phyloP scores from a whole-genome alignment of 306 rosid genomes.

The Myrica gale region DNA sequence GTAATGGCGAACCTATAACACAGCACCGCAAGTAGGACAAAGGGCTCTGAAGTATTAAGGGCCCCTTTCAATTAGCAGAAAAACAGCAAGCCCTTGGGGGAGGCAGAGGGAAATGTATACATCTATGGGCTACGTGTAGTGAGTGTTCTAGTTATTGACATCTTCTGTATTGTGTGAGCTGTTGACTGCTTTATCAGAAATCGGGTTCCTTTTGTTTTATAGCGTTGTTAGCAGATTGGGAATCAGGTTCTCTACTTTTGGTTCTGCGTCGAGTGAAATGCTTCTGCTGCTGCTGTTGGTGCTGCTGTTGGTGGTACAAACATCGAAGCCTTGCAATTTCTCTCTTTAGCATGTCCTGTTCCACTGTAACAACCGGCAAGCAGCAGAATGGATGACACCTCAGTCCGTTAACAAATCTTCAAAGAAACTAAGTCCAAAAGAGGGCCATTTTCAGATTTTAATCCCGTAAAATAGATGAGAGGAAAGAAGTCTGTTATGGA shows the following conservation, averaged over 20 bases:
- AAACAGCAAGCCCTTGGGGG: neutral
- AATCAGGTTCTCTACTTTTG: slow-evolving; percentile 25
- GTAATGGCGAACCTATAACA: neutral
- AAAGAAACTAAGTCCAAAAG: neutral
- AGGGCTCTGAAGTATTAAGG: too few species aligned
- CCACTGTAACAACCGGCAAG: slow-evolving; percentile 33
- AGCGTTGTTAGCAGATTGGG: neutral
- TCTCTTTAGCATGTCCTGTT: slow-evolving; percentile 55
- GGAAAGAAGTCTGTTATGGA: neutral
- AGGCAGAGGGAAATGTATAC: neutral
- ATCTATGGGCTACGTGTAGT: neutral
- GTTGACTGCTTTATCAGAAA: neutral
- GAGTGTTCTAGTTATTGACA: neutral
- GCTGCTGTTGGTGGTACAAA: slow-evolving; percentile 31
- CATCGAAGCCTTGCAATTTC: slow-evolving; percentile 42
- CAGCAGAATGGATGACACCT: neutral
- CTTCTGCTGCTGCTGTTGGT: neutral
- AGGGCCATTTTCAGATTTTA: neutral
- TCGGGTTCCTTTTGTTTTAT: slow-evolving; percentile 23
- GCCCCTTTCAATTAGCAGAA: neutral
- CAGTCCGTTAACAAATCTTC: neutral
- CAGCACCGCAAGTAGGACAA: too few species aligned
- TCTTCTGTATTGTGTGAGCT: neutral
- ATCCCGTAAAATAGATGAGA: neutral
- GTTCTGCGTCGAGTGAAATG: slow-evolving; percentile 4